phyloP scores from a whole-genome alignment of 2,329 filamentous ascomycete genomes.

The Fonsecaea nubica region DNA sequence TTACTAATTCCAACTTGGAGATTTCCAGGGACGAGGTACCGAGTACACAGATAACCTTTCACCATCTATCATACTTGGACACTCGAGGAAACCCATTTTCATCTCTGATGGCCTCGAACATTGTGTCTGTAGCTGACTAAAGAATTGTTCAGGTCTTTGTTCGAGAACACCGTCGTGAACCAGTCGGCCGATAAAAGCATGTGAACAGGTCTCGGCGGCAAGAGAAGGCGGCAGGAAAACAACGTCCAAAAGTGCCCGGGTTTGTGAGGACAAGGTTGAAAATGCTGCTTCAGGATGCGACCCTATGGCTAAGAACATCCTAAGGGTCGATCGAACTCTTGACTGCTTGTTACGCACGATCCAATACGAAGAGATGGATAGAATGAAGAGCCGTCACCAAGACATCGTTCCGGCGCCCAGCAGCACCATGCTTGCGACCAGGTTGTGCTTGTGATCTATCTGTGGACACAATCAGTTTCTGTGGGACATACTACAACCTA shows the following conservation, averaged over 20 bases:
- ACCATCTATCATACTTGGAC: neutral
- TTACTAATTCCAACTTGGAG: constrained; percentile 3
- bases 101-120: neutral
- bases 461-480: neutral
- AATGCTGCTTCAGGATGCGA: neutral
- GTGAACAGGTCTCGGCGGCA: neutral
- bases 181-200: neutral
- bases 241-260: neutral
- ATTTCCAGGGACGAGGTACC: neutral
- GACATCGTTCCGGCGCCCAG: neutral
- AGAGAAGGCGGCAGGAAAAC: neutral
- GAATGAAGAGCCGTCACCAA: neutral
- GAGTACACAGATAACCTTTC: neutral
- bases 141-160: neutral
- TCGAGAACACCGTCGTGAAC: neutral
- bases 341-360: neutral
- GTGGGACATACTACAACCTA: neutral
- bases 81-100: neutral
- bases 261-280: neutral
- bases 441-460: neutral
- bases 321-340: neutral
- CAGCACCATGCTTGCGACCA: neutral
- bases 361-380: neutral
- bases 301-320: neutral
- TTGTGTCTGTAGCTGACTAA: neutral